Evolutionary conservation across 805 yeast genomes (phyloP).

Genomic region (Ogataea salicorniae): DNA sequence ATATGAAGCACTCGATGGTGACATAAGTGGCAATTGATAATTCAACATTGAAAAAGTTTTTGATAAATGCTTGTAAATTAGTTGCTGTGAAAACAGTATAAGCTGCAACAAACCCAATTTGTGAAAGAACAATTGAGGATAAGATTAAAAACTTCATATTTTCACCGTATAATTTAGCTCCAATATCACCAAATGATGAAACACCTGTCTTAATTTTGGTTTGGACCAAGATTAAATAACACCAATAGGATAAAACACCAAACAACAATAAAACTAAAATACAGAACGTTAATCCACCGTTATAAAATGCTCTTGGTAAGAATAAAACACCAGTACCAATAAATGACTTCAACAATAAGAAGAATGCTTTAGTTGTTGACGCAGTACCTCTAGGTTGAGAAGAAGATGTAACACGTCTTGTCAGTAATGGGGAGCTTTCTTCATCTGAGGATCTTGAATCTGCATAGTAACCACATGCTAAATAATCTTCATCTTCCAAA

Average conservation of each 20-base stretch:
- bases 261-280: slow-evolving; percentile 47
- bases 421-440: slow-evolving; percentile 26
- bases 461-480: slow-evolving; percentile 41
- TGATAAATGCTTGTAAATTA: slow-evolving; percentile 58
- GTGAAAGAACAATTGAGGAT: slow-evolving; percentile 61
- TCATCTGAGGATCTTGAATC: slow-evolving; percentile 29
- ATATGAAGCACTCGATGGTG: slow-evolving; percentile 47
- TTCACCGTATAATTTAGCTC: slow-evolving; percentile 54
- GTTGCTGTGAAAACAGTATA: slow-evolving; percentile 76
- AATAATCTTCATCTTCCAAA: slow-evolving; percentile 61
- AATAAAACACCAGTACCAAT: slow-evolving; percentile 75
- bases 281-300: slow-evolving; percentile 68
- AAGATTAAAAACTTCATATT: slow-evolving; percentile 63
- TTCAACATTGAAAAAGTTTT: slow-evolving; percentile 41
- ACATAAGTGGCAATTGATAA: slow-evolving; percentile 43
- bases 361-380: slow-evolving; percentile 66
- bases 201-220: slow-evolving; percentile 58
- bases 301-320: slow-evolving; percentile 62
- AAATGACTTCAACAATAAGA: slow-evolving; percentile 66
- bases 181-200: slow-evolving; percentile 77
- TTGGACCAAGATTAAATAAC: slow-evolving; percentile 59
- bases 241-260: slow-evolving; percentile 72
- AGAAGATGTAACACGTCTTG: not conserved
- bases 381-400: slow-evolving; percentile 50
- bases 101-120: slow-evolving; percentile 76